These are phyloP conservation scores for Nephelium lappaceum DNA, from an alignment of 345 rosid species.

Conservation along the genomic window DNA sequence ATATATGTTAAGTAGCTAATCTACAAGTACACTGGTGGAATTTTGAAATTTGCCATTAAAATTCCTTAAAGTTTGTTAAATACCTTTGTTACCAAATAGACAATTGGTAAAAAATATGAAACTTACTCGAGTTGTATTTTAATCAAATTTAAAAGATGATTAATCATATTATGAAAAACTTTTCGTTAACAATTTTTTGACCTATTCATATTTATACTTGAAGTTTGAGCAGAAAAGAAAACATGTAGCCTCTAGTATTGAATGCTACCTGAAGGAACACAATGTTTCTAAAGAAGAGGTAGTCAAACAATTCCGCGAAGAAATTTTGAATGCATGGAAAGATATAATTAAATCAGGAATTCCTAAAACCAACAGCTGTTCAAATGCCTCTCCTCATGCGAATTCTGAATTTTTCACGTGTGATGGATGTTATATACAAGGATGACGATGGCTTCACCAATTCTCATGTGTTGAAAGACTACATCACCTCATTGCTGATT, in stretches of 20 bases:
- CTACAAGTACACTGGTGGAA: no score
- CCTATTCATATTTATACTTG: no score
- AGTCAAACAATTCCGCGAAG: not conserved
- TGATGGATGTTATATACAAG: slow-evolving; percentile 25
- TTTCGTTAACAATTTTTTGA: slow-evolving; percentile 3
- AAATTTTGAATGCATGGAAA: slow-evolving; percentile 26
- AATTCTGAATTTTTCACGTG: slow-evolving; percentile 26
- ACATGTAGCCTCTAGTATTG: slow-evolving; percentile 20
- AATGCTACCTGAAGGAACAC: slow-evolving; percentile 24
- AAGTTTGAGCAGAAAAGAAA: slow-evolving; percentile 19
- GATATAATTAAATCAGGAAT: slow-evolving; percentile 31
- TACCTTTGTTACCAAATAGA: no score
- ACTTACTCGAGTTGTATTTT: no score
- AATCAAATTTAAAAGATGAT: no score
- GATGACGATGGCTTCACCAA: slow-evolving; percentile 27
- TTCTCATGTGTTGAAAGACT: slow-evolving; percentile 16
- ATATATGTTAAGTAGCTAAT: no score
- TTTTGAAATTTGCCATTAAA: no score
- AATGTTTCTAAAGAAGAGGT: not conserved
- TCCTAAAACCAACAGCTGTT: slow-evolving; percentile 8
- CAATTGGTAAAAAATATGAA: no score
- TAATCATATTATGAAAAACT: no score
- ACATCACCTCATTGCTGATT: slow-evolving; percentile 21
- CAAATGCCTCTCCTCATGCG: slow-evolving; percentile 12
- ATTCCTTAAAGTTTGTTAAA: no score